Percentiles rank a stretch among this genome's conserved stretches.
phyloP scores from a whole-genome alignment of 352 stramenopile genomes.

The Phytophthora vignae region DNA sequence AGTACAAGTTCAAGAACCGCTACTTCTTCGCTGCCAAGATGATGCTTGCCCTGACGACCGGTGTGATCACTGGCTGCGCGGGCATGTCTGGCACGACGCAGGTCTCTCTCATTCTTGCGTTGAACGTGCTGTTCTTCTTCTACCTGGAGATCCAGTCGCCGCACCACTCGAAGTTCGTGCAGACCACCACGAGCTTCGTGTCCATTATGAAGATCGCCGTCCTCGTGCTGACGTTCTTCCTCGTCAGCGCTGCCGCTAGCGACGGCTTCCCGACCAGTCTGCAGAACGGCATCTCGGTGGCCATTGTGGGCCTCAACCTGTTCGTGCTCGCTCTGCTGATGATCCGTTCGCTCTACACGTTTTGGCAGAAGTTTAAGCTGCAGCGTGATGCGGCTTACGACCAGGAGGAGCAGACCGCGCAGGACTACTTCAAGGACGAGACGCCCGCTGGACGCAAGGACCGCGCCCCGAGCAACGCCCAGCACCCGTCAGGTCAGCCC shows the following conservation, averaged over 20 bases:
- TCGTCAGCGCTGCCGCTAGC: conserved; percentile 62
- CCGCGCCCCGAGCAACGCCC: conserved; percentile 19
- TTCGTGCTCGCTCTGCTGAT: conserved; percentile 75
- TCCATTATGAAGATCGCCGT: conserved; percentile 83
- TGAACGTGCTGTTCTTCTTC: conserved; percentile 79
- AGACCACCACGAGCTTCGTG: conserved; percentile 78
- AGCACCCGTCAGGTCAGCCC: conserved; percentile 27
- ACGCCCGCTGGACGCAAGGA: conserved; percentile 54
- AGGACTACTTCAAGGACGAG: conserved; percentile 78
- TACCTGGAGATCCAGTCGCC: conserved; percentile 75
- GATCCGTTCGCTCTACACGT: conserved; percentile 72
- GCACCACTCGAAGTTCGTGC: conserved; percentile 75
- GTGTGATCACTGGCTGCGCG: conserved; percentile 68
- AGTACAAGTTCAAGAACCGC: conserved; percentile 90
- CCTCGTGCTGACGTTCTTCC: conserved; percentile 77
- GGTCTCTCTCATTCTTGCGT: conserved; percentile 58
- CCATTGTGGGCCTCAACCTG: conserved; percentile 74
- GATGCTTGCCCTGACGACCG: conserved; percentile 71
- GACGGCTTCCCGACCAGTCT: conserved; percentile 67
- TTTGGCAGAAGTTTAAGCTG: conserved; percentile 79
- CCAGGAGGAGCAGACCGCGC: conserved; percentile 65
- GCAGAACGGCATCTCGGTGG: conserved; percentile 74
- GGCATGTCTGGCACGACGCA: conserved; percentile 58
- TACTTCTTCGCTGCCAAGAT: conserved; percentile 89
- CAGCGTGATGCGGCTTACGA: conserved; percentile 68